Evolutionary conservation across 1,139 yeast genomes (phyloP).

Genomic region (Protomyces inundatus): DNA sequence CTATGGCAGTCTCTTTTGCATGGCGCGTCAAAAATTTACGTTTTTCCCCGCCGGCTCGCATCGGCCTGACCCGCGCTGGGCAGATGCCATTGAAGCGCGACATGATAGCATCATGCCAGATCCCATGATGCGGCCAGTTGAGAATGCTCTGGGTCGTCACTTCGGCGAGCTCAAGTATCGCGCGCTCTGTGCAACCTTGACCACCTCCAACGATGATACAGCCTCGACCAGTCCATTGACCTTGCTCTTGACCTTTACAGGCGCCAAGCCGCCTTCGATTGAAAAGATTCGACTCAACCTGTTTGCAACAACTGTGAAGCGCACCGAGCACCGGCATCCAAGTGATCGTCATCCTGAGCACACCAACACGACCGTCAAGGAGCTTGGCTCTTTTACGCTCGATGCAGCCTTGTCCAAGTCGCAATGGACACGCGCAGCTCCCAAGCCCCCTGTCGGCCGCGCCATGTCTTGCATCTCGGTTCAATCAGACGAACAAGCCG

Average conservation of each 20-base stretch:
- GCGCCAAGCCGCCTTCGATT: neutral
- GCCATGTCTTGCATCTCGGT: neutral
- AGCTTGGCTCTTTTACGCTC: neutral
- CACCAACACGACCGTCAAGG: neutral
- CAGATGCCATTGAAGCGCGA: neutral
- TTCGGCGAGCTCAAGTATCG: neutral
- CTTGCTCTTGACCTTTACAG: neutral
- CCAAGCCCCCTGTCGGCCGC: neutral
- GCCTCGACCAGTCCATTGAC: neutral
- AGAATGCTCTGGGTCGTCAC: neutral
- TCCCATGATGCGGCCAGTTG: neutral
- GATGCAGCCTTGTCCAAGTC: neutral
- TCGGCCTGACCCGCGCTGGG: neutral
- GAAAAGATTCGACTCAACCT: neutral
- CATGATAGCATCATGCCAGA: neutral
- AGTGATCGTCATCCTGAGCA: neutral
- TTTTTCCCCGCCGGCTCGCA: neutral
- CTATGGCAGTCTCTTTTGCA: neutral
- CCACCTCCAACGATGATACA: neutral
- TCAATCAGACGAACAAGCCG: neutral
- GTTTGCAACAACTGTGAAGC: neutral
- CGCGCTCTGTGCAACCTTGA: neutral
- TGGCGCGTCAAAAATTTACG: neutral
- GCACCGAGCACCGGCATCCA: neutral
- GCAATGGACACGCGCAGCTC: neutral